Percentiles rank a stretch among this genome's conserved stretches.
Conservation (phyloP, 2,329 filamentous ascomycete species). For the Huntiella omanensis region DNA sequence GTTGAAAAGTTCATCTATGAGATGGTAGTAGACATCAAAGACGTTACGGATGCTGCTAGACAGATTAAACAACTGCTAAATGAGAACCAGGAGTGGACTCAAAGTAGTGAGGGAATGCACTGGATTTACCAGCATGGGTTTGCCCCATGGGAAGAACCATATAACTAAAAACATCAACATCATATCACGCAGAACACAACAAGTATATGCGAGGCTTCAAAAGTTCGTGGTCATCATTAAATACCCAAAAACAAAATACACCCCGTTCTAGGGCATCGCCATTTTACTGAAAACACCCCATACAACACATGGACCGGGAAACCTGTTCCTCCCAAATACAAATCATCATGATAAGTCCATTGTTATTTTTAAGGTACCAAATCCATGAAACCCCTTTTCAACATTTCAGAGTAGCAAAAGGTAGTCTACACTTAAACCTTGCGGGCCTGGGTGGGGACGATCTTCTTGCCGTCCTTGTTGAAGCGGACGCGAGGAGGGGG, state of each 20-base stretch:
- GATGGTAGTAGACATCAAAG: conserved; percentile 35
- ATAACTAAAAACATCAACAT: neutral
- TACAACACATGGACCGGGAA: conserved; percentile 8
- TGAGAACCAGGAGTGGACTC: conserved; percentile 5
- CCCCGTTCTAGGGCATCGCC: conserved; percentile 2
- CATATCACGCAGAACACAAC: neutral
- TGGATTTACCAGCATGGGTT: neutral
- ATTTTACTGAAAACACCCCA: conserved; percentile 5
- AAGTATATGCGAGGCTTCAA: conserved; percentile 1
- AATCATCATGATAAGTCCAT: conserved; percentile 4
- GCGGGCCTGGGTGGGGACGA: conserved; percentile 65
- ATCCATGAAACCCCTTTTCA: conserved; percentile 7
- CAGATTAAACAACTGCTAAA: conserved; percentile 28
- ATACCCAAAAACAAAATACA: conserved; percentile 5
- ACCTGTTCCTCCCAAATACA: conserved; percentile 5
- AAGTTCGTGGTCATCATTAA: conserved; percentile 8
- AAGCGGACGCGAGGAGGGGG: conserved; percentile 93
- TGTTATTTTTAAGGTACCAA: conserved; percentile 9
- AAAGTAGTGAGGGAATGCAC: neutral
- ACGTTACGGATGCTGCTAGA: conserved; percentile 35
- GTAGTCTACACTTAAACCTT: conserved; percentile 27
- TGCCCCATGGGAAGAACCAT: neutral
- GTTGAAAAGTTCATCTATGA: conserved; percentile 28
- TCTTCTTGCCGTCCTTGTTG: conserved; percentile 99
- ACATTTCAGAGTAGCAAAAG: neutral